Conservation (phyloP, 768 basidiomycete species). For the Suillus paluster region DNA sequence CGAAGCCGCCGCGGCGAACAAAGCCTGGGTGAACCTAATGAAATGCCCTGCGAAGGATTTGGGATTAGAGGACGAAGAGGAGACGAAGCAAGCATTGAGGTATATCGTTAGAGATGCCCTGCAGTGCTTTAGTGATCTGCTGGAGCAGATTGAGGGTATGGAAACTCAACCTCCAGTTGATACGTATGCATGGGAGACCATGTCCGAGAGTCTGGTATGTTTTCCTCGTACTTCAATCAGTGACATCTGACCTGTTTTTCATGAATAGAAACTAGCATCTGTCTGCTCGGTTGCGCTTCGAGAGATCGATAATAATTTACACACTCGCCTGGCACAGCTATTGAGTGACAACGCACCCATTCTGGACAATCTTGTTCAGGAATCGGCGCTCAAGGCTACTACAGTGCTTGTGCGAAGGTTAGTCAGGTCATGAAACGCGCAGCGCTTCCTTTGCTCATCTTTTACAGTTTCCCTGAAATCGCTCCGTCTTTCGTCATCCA, state of each 20-base stretch:
- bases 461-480: slow-evolving; percentile 75
- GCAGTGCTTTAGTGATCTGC: slow-evolving; percentile 78
- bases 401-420: slow-evolving; percentile 86
- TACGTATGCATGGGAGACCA: slow-evolving; percentile 92
- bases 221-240: neutral
- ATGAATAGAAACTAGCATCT: slow-evolving; percentile 79
- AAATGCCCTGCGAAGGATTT: slow-evolving; percentile 48
- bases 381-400: slow-evolving; percentile 86
- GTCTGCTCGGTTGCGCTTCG: slow-evolving; percentile 76
- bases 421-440: slow-evolving; percentile 16
- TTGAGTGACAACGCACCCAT: slow-evolving; percentile 83
- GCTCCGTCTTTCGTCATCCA: slow-evolving; percentile 76
- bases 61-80: slow-evolving; percentile 41
- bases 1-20: slow-evolving; percentile 85
- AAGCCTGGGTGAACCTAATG: slow-evolving; percentile 76
- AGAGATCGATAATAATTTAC: slow-evolving; percentile 70
- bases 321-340: slow-evolving; percentile 70
- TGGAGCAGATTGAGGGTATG: slow-evolving; percentile 82
- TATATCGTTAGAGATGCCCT: slow-evolving; percentile 62
- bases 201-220: slow-evolving; percentile 85
- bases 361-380: slow-evolving; percentile 83
- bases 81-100: slow-evolving; percentile 46
- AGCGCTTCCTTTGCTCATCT: neutral
- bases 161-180: slow-evolving; percentile 78
- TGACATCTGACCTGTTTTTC: neutral